A percentile compares a stretch with the other conserved stretches of the same genome.
Conservation (phyloP, 1,139 yeast species). For the Protomyces inundatus region DNA sequence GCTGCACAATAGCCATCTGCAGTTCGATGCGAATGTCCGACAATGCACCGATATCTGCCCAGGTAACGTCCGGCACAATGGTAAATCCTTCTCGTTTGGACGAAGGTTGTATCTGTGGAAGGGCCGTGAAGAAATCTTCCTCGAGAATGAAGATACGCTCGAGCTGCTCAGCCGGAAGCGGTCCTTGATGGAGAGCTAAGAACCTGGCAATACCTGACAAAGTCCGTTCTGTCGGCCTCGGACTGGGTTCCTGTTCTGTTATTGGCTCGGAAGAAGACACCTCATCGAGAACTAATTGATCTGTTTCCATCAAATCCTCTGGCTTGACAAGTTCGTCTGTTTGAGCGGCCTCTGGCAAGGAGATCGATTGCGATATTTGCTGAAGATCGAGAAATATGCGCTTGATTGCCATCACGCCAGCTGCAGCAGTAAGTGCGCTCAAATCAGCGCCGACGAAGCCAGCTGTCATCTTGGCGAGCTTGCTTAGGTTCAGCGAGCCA, state of each 20-base stretch:
- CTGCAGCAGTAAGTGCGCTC: constrained; percentile 88
- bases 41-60: constrained; percentile 93
- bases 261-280: constrained; percentile 26
- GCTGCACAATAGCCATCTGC: constrained; percentile 96
- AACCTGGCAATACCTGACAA: constrained; percentile 61
- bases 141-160: constrained; percentile 67
- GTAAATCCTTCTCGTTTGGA: constrained; percentile 99
- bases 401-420: constrained; percentile 91
- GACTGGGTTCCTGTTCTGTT: constrained; percentile 33
- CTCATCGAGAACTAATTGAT: neutral
- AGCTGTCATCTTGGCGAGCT: constrained; percentile 86
- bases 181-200: constrained; percentile 67
- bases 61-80: constrained; percentile 94
- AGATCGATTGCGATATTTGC: constrained; percentile 9
- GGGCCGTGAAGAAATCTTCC: constrained; percentile 73
- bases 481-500: constrained; percentile 64
- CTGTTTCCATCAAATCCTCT: neutral
- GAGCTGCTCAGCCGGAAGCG: constrained; percentile 68
- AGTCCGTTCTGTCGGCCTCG: constrained; percentile 31
- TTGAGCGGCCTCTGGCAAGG: neutral
- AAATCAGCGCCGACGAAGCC: constrained; percentile 98
- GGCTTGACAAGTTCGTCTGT: neutral
- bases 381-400: constrained; percentile 54
- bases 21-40: constrained; percentile 74
- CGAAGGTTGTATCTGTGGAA: constrained; percentile 93